phyloP scores from a whole-genome alignment of 1,284 basidiomycete species.

The Cryptococcus depauperatus region DNA sequence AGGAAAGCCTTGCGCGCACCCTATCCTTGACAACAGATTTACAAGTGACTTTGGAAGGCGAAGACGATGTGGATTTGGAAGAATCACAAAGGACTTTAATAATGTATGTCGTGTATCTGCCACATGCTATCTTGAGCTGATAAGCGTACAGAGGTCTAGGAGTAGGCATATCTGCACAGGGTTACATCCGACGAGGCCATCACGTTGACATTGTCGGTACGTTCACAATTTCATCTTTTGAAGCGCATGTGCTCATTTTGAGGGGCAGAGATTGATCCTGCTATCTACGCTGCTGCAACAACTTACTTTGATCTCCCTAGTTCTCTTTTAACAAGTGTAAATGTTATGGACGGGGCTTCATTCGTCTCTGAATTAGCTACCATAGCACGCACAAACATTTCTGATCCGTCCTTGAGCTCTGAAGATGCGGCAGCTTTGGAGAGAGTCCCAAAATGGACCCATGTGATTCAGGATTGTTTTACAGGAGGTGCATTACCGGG shows the following conservation, averaged over 20 bases:
- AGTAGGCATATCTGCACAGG: constrained; percentile 65
- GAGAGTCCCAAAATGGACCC: constrained; percentile 52
- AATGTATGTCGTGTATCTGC: constrained; percentile 18
- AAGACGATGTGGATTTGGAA: constrained; percentile 6
- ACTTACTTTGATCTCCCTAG: constrained; percentile 63
- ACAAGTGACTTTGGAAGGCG: constrained; percentile 13
- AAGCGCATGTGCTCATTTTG: neutral
- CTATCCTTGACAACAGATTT: constrained; percentile 22
- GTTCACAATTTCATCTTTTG: neutral
- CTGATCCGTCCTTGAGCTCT: constrained; percentile 4
- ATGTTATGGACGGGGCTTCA: constrained; percentile 63
- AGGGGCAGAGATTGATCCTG: constrained; percentile 76
- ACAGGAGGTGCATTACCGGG: constrained; percentile 77
- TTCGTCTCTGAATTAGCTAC: constrained; percentile 52
- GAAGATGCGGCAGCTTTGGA: constrained; percentile 5
- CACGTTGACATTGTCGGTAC: constrained; percentile 41
- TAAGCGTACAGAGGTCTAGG: constrained; percentile 63
- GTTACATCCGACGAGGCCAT: constrained; percentile 60
- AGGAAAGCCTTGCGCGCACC: constrained; percentile 19
- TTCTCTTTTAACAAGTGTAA: constrained; percentile 48
- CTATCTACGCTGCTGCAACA: constrained; percentile 72
- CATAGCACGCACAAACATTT: constrained; percentile 10
- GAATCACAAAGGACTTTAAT: constrained; percentile 22
- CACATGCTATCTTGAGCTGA: neutral
- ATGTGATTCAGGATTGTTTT: constrained; percentile 83